Percentiles rank a stretch among this genome's conserved stretches.
These are phyloP conservation scores for Diatrype stigma DNA, from an alignment of 2,329 filamentous ascomycete species.

Conservation along the genomic window DNA sequence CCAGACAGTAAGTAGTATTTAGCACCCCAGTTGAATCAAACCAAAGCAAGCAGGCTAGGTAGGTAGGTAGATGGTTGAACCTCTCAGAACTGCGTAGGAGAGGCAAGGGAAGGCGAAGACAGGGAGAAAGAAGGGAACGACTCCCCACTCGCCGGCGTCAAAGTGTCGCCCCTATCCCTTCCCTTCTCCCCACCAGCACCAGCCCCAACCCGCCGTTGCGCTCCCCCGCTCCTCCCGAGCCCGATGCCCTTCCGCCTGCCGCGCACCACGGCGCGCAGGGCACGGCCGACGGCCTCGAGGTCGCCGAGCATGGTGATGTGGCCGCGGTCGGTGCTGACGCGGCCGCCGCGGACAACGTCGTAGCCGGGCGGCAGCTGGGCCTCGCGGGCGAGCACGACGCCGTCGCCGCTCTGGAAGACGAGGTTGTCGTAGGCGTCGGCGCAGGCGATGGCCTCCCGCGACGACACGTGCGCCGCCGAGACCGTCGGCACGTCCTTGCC, in stretches of 20 bases:
- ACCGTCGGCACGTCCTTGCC: constrained; percentile 84
- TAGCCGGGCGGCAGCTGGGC: constrained; percentile 84
- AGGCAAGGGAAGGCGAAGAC: too few relatives aligned
- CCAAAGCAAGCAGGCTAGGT: too few relatives aligned
- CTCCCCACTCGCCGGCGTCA: too few relatives aligned
- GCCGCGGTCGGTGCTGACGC: constrained; percentile 76
- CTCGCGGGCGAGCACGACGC: constrained; percentile 79
- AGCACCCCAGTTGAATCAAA: too few relatives aligned
- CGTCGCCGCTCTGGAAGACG: constrained; percentile 82
- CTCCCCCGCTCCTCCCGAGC: constrained; percentile 38
- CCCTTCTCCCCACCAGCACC: too few relatives aligned
- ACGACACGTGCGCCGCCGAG: constrained; percentile 71
- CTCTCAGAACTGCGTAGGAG: too few relatives aligned
- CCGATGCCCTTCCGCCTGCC: constrained; percentile 73
- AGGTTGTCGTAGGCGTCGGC: constrained; percentile 82
- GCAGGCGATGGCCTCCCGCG: constrained; percentile 68
- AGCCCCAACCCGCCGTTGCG: too few relatives aligned
- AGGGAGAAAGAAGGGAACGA: too few relatives aligned
- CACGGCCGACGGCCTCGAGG: constrained; percentile 72
- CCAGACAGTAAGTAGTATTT: too few relatives aligned
- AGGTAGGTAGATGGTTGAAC: too few relatives aligned
- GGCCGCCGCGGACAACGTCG: constrained; percentile 64
- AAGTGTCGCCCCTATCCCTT: too few relatives aligned
- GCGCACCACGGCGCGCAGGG: constrained; percentile 62
- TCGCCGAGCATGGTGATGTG: constrained; percentile 87